Percentiles rank a stretch among this genome's conserved stretches.
These are phyloP conservation scores for Phytophthora lateralis DNA, from an alignment of 352 stramenopile species.

Conservation along the genomic window DNA sequence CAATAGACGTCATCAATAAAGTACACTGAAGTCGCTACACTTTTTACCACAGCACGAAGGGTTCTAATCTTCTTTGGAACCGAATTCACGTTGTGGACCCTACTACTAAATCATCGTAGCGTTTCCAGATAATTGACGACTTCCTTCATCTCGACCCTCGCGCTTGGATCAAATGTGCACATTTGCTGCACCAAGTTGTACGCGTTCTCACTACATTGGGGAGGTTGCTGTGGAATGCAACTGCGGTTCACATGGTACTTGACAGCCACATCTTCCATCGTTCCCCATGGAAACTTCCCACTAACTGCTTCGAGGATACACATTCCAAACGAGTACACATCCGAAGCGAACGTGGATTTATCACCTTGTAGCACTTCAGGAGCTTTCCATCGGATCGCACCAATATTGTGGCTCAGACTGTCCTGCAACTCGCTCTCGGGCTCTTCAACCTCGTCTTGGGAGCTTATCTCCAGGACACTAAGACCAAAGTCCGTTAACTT, in stretches of 20 bases:
- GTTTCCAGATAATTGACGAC: constrained; percentile 7
- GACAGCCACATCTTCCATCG: background rate
- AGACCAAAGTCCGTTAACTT: constrained; percentile 28
- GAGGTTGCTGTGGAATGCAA: background rate
- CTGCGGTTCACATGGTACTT: background rate
- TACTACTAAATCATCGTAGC: background rate
- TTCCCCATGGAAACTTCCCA: constrained; percentile 7
- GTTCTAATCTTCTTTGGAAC: background rate
- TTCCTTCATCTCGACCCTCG: constrained; percentile 2
- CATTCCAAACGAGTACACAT: constrained; percentile 39
- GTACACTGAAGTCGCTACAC: background rate
- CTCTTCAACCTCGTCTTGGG: background rate
- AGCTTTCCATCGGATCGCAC: constrained; percentile 18
- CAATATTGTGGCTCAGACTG: constrained; percentile 4
- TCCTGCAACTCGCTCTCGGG: background rate
- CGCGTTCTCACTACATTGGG: background rate
- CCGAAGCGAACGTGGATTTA: constrained; percentile 14
- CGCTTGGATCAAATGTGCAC: constrained; percentile 8
- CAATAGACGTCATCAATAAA: constrained; percentile 23
- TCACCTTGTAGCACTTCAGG: constrained; percentile 14
- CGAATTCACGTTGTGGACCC: too few species aligned
- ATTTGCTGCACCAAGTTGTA: constrained; percentile 25
- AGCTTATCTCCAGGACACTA: background rate
- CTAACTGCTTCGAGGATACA: constrained; percentile 9
- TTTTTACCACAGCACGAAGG: too few species aligned